Evolutionary conservation across 2,329 filamentous ascomycete genomes (phyloP), one percentile per base, ranked within the genome.

Genomic region (Aureobasidium leucospermi): DNA sequence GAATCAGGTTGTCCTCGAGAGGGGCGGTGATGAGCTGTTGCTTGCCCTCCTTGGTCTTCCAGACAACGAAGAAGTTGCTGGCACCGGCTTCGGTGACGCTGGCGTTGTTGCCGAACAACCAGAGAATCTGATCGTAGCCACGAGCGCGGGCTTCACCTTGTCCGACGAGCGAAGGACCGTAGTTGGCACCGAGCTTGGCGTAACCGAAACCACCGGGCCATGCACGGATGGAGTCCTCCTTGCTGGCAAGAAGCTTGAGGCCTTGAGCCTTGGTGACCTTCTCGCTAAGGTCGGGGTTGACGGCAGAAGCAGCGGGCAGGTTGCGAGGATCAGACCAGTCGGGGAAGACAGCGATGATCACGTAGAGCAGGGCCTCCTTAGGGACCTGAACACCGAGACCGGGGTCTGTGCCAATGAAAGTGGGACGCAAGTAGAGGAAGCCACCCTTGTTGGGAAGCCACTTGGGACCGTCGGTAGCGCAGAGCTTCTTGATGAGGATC

Each of bases 151-250:
- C 92, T 72, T 92, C 88, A 16, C 81, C 81, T 51, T 91, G 91
- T 3, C 90, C 89, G 58, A 90, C 79, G 58, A 96, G 80, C 19
- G 84, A 86, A 16, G 92, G 92, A 0, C 92, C 92, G 73, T 96
- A 96, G 79, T 96, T 96, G 62, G 92, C 92, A 58, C 92, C 92
- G 36, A 96, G 83, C 76, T 96, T 96, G 62, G 91, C 90, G 70
- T 88, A 92, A 0, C 92, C 92, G 72, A 95, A 96, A 9, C 93
- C 92, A 62, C 92, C 92, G 19, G 90, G 90, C 92, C 92, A 96
- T 11, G 92, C 91, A 65, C 92, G 87, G 60, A 96, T 85, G 78
- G 87, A 89, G 72, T 96, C 89, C 65, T 92, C 85, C 59, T 84
- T 82, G 47, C 84, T 89, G 0, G 91, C 93, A 69, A 93, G 83